Base-by-base conservation (phyloP, 208 protist genomes). In the Crithidia acanthocephali region DNA sequence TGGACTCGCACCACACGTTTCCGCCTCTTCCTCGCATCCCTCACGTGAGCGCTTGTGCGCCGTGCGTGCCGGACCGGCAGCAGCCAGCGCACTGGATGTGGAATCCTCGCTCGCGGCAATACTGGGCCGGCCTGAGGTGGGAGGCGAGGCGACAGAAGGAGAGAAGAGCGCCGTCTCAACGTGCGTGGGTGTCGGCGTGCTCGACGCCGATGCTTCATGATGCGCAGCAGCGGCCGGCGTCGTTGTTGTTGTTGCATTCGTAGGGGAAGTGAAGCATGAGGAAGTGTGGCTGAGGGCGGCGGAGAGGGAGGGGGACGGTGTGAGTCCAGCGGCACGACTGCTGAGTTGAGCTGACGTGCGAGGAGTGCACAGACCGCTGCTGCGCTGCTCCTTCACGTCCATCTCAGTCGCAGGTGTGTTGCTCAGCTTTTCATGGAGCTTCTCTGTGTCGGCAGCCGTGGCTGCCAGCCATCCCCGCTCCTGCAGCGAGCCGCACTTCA, bases 21-120 rank as follows among this genome's bases (percentile, higher is more conserved):
- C 62, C 2, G 27, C 37, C 30, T 50, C 33, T 5, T 44, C 65
- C n/a, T 60, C 35, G 2, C 0, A 8, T 48, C 59, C 33, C 18
- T 66, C 53, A 10, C 65, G 59, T 18, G 27, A 9, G 50, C 71
- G 51, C 56, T 74, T 71, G 18, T 25, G 20, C 15, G 23, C 32
- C 22, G 47, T 0, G 37, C 52, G 40, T 3, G 25, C 45, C 8
- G 55, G 44, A 16, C 72, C 45, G n/a, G 57, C 72, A 40, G 72
- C 72, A 6, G 47, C 72, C n/a, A 72, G 32, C 25, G 15, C 50
- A 22, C 62, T 77, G 28, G 72, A 47, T 9, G 58, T 72, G 65
- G 72, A 78, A 40, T 65, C 44, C 11, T 67, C 57, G 45, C 65
- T 71, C 10, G 47, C 65, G n/a, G 42, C 37, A 30, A n/a, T n/a